These are phyloP conservation scores for Tetrahymena elliotti DNA, from an alignment of 73 alveolate species.

Conservation along the genomic window DNA sequence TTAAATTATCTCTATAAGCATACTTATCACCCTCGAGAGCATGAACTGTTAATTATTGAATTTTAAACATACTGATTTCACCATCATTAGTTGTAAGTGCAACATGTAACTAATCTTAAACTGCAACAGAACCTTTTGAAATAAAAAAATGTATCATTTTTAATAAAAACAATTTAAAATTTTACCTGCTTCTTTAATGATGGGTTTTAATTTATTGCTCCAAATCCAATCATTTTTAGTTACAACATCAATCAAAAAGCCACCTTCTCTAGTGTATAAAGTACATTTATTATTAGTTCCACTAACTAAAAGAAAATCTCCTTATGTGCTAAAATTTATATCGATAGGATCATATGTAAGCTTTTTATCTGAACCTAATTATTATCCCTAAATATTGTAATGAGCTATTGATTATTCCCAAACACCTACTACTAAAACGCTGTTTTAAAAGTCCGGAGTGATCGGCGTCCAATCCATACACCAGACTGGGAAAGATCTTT, in stretches of 20 bases:
- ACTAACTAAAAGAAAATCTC: slow-evolving; percentile 18
- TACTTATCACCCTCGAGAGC: slow-evolving; percentile 21
- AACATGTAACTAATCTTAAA: background rate
- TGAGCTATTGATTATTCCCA: slow-evolving; percentile 16
- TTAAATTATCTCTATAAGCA: slow-evolving; percentile 30
- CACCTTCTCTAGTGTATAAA: slow-evolving; percentile 36
- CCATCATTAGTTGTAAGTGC: slow-evolving; percentile 30
- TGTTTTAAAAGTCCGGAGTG: slow-evolving; percentile 7
- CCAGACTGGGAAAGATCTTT: slow-evolving; percentile 33
- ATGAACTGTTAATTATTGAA: background rate
- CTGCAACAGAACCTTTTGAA: background rate
- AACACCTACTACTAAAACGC: slow-evolving; percentile 10
- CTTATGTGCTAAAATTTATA: slow-evolving; percentile 16
- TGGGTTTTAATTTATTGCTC: slow-evolving; percentile 13
- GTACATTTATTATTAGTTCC: slow-evolving; percentile 27
- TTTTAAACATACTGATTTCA: slow-evolving; percentile 8
- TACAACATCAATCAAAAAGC: slow-evolving; percentile 19
- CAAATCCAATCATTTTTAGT: slow-evolving; percentile 33
- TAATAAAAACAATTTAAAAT: background rate
- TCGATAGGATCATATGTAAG: slow-evolving; percentile 24
- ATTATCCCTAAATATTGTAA: slow-evolving; percentile 13
- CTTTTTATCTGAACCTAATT: slow-evolving; percentile 11
- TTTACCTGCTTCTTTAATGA: background rate
- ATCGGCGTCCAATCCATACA: slow-evolving; percentile 45
- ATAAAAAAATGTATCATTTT: background rate